Percentiles rank a stretch among this genome's conserved stretches.
Evolutionary conservation across 768 basidiomycete genomes (phyloP).

Genomic region (Exidia glandulosa): DNA sequence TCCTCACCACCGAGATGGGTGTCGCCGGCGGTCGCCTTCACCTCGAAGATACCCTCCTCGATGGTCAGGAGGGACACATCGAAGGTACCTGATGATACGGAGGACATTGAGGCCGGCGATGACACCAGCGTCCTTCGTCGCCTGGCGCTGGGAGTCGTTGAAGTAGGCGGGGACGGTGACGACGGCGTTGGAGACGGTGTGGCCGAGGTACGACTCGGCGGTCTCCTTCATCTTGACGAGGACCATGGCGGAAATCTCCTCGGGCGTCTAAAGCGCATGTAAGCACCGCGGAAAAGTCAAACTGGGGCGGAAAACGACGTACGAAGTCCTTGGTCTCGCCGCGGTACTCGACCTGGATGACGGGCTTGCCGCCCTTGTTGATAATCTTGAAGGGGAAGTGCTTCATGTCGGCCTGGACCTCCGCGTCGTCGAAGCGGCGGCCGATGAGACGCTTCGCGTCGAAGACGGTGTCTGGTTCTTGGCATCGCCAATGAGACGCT

Average conservation of each 20-base stretch:
- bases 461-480: conserved; percentile 32
- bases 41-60: conserved; percentile 99
- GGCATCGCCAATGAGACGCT: conserved; percentile 40
- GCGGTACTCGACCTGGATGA: conserved; percentile 35
- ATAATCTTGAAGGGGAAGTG: too few relatives aligned
- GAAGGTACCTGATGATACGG: conserved; percentile 97
- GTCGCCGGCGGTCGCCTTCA: conserved; percentile 99
- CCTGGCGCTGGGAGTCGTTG: conserved; percentile 98
- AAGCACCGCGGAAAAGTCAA: too few relatives aligned
- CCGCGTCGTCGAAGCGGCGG: conserved; percentile 30
- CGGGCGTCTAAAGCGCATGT: too few relatives aligned
- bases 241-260: conserved; percentile 82
- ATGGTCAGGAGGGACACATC: conserved; percentile 99
- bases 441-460: too few relatives aligned
- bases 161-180: conserved; percentile 97
- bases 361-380: conserved; percentile 33
- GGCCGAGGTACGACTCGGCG: conserved; percentile 85
- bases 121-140: conserved; percentile 94
- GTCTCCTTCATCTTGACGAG: conserved; percentile 92
- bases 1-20: conserved; percentile 97
- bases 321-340: conserved; percentile 37
- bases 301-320: too few relatives aligned
- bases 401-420: too few relatives aligned
- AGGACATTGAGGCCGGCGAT: conserved; percentile 97
- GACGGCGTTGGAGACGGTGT: conserved; percentile 84